These are phyloP conservation scores for Neltuma alba DNA, from an alignment of 306 rosid species.

Conservation along the genomic window DNA sequence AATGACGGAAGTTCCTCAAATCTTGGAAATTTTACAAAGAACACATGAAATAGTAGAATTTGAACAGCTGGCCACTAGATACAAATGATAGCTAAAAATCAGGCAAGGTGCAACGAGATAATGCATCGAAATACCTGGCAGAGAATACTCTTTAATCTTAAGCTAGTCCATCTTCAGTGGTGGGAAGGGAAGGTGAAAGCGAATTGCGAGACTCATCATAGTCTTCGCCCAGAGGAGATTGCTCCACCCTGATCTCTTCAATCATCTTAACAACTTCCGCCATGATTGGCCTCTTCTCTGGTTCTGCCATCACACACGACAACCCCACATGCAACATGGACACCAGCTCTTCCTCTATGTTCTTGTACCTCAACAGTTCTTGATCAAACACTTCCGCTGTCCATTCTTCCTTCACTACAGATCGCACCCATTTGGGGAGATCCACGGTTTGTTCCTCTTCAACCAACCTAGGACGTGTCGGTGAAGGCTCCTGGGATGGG, in stretches of 20 bases:
- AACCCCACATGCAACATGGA: conserved; percentile 90
- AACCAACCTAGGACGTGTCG: conserved; percentile 44
- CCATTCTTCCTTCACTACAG: conserved; percentile 98
- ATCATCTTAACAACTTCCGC: conserved; percentile 83
- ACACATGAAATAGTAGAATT: conserved; percentile 41
- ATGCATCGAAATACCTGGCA: conserved; percentile 39
- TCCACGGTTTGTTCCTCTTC: conserved; percentile 66
- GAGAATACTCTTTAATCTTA: conserved; percentile 37
- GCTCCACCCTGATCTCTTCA: conserved; percentile 94
- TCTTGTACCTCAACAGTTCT: conserved; percentile 87
- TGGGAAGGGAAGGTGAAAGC: conserved; percentile 81
- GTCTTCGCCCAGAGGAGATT: conserved; percentile 90
- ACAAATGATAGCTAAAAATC: background rate
- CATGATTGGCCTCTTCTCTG: conserved; percentile 96
- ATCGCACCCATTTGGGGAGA: conserved; percentile 92
- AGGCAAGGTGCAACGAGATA: conserved; percentile 46
- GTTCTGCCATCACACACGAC: conserved; percentile 71
- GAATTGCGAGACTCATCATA: conserved; percentile 88
- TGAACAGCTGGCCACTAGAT: conserved; percentile 28
- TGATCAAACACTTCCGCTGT: conserved; percentile 96
- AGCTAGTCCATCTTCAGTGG: conserved; percentile 92
- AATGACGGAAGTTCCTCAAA: conserved; percentile 38
- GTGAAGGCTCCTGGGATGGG: conserved; percentile 78
- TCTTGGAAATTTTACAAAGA: conserved; percentile 51
- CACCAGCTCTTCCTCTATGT: conserved; percentile 97